Evolutionary conservation across 1,284 basidiomycete genomes (phyloP).

Genomic region (Heterobasidion parviporum): DNA sequence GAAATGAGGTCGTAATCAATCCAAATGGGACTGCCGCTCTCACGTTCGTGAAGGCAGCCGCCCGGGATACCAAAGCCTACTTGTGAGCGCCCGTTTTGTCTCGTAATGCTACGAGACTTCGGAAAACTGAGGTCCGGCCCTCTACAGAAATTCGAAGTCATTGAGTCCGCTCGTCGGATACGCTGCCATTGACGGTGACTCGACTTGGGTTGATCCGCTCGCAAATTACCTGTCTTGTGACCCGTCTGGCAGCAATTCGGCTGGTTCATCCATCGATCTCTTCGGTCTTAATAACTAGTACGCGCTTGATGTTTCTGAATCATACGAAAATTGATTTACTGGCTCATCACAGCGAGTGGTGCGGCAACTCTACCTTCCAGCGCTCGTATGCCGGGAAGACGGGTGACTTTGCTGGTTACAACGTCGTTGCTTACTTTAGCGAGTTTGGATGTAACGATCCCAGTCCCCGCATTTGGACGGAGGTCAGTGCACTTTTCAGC

Average conservation of each 20-base stretch:
- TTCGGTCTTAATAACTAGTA: conserved; percentile 80
- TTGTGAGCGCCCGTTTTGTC: conserved; percentile 37
- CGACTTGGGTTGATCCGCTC: conserved; percentile 59
- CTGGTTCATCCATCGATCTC: conserved; percentile 67
- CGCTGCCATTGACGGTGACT: conserved; percentile 73
- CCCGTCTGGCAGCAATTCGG: conserved; percentile 40
- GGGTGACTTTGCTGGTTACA: conserved; percentile 54
- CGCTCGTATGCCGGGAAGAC: conserved; percentile 48
- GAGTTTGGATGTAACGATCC: conserved; percentile 77
- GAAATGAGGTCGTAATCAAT: conserved; percentile 78
- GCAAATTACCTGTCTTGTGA: conserved; percentile 83
- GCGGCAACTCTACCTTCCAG: conserved; percentile 58
- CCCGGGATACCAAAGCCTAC: conserved; percentile 82
- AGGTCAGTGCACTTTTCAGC: conserved; percentile 70
- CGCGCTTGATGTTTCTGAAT: conserved; percentile 18
- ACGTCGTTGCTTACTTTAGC: conserved; percentile 83
- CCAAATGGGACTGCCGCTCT: conserved; percentile 55
- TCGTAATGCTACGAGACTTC: neutral
- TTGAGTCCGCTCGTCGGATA: conserved; percentile 76
- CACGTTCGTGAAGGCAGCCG: conserved; percentile 86
- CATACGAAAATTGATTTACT: conserved; percentile 3
- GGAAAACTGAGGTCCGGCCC: no score
- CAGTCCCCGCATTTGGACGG: conserved; percentile 72
- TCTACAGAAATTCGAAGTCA: conserved; percentile 51
- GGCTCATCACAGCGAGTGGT: conserved; percentile 56